Conservation (phyloP, 306 rosid species). For the Luffa aegyptiaca region DNA sequence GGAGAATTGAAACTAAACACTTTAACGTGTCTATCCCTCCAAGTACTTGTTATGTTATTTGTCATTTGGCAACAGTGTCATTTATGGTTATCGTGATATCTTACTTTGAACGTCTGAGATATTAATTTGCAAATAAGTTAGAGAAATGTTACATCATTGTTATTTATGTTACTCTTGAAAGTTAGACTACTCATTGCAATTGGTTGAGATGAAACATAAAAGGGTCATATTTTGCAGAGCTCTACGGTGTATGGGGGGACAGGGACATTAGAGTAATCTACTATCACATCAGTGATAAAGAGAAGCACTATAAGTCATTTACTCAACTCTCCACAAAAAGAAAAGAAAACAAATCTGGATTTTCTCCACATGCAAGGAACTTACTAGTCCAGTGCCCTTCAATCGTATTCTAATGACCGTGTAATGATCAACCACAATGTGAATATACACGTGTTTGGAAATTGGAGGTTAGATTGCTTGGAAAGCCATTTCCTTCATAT, state of each 20-base stretch:
- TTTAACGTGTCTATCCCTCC: background rate
- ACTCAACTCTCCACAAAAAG: background rate
- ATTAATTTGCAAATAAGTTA: background rate
- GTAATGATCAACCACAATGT: background rate
- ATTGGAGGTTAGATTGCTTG: background rate
- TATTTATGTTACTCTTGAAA: background rate
- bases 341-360: background rate
- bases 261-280: background rate
- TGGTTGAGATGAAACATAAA: background rate
- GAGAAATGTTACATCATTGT: background rate
- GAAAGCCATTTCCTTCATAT: slow-evolving; percentile 3
- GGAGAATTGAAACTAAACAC: background rate
- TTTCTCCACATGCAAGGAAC: background rate
- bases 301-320: background rate
- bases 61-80: background rate
- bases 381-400: background rate
- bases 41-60: background rate
- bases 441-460: background rate
- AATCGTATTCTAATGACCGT: background rate
- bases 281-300: background rate
- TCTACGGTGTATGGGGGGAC: background rate
- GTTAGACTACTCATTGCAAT: background rate
- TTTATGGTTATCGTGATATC: background rate
- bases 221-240: background rate
- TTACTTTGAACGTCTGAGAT: background rate